Base-by-base conservation (phyloP, 768 basidiomycete species). In the Rhizopogon vinicolor region DNA sequence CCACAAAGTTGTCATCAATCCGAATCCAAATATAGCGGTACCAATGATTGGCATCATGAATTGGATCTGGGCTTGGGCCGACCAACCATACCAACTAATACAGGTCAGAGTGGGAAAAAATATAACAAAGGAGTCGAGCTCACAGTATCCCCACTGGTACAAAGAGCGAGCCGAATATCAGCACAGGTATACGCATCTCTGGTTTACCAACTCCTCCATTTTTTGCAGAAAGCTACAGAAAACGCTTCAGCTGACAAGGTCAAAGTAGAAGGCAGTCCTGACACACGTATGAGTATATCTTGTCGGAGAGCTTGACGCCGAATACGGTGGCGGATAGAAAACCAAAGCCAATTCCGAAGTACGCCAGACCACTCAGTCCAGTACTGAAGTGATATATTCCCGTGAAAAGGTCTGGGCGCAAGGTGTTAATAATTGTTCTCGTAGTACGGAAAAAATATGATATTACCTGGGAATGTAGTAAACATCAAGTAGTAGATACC, bases 31-130 rank as follows among this genome's bases (percentile, higher is more conserved):
- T 46, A 85, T 79, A 1, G 74, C 77, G 5, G 82, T 75, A 5
- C 84, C 85, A 44, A 82, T 78, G 58, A 87, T 84, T 8, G 86
- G 86, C 82, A 88, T 84, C 35, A 89, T 86, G 87, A 86, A 89
- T 60, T 89, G 87, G 0, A 82, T 59, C 44, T 69, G 70, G 0
- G 81, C 79, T 54, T 86, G 72, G 3, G 87, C 88, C 14, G 87
- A 86, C 89, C 88, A 90, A 18, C 89, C 89, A 62, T 87, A 90
- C 89, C 88, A 87, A 58, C 86, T 87, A 51, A 1, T 45, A 29
- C 33, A 25, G 22, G 40, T 60, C 44, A 62, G 18, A 13, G 10
- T 28, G 31, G 28, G 50, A 12, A 39, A 40, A 16, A 14, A 22
- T 18, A n/a, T 28, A 14, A 22, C n/a, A 8, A 12, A 13, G 25